These are phyloP conservation scores for Zygoascus flipseniorum DNA, from an alignment of 805 yeast species.

Conservation along the genomic window DNA sequence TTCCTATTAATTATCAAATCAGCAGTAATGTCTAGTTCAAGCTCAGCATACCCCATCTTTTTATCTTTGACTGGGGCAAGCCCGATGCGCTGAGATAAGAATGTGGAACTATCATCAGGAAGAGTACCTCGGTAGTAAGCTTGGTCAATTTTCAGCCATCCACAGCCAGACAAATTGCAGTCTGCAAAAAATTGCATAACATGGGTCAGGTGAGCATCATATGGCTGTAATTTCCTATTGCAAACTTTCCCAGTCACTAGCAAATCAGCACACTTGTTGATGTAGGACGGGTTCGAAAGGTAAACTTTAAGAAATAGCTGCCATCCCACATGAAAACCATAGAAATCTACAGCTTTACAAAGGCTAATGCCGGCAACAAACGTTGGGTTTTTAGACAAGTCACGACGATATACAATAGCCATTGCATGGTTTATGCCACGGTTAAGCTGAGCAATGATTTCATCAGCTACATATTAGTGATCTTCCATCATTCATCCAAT, in stretches of 20 bases:
- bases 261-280: constrained; percentile 45
- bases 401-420: constrained; percentile 19
- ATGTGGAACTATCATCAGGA: constrained; percentile 5
- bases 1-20: constrained; percentile 51
- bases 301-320: constrained; percentile 59
- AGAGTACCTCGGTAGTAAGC: constrained; percentile 14
- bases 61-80: constrained; percentile 25
- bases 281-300: constrained; percentile 53
- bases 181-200: constrained; percentile 73
- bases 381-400: constrained; percentile 6
- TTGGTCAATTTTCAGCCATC: constrained; percentile 48
- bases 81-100: constrained; percentile 5
- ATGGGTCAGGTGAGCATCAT: constrained; percentile 76
- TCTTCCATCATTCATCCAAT: not conserved
- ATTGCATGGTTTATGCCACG: constrained; percentile 23
- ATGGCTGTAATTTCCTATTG: constrained; percentile 38
- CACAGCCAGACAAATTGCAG: constrained; percentile 76
- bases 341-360: constrained; percentile 72
- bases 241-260: constrained; percentile 36
- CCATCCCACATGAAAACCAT: constrained; percentile 71
- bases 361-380: constrained; percentile 32
- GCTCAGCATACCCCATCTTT: constrained; percentile 51
- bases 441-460: constrained; percentile 13
- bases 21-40: constrained; percentile 67
- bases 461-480: constrained; percentile 9